Evolutionary conservation across 805 yeast genomes (phyloP), one percentile per base, ranked within the genome.

Genomic region (Yamadazyma takamatsuzukensis): DNA sequence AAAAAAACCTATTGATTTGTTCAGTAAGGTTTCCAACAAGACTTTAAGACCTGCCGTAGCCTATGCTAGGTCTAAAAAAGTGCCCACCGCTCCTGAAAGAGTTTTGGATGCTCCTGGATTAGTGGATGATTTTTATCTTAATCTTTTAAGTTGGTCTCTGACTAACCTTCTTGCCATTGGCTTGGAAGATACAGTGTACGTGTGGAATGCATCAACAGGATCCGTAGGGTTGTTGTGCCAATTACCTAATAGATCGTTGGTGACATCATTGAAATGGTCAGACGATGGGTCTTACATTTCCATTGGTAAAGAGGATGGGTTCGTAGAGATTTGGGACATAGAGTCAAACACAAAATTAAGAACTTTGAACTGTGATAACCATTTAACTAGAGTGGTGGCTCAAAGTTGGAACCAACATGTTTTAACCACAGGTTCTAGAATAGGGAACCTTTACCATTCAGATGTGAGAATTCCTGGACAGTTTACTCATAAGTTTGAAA

Each of bases 71-170:
- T 74, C 85, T 30, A 77, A 95, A 44, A 80, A 79, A 46, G 72
- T 93, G 29, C 86, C 94, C 16, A 77, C 86, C 0, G 84, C 86
- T 21, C 97, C 98, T 1, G 96, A 86, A 44, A 74, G 95, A 42
- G 95, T 93, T 1, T 68, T 93, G 25, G 98, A 93, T 61, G 98
- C 97, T 0, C 98, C 98, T 0, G 96, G 96, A 0, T 72, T 89
- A 37, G 72, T 82, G 15, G 96, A 93, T 57, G 98, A 93, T 61
- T 93, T 88, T 56, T 93, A 90, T 55, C 69, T 88, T 33, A 88
- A 88, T 51, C 66, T 90, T 25, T 57, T 93, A 33, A 78, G 88
- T 40, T 93, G 98, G 97, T 88, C 96, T 6, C 64, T 66, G 43
- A 76, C 79, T 18, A 87, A 90, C 55, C 66, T 80, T 27, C 66